Conservation (phyloP, 1,139 yeast species). For the Sugiyamaella novakii region DNA sequence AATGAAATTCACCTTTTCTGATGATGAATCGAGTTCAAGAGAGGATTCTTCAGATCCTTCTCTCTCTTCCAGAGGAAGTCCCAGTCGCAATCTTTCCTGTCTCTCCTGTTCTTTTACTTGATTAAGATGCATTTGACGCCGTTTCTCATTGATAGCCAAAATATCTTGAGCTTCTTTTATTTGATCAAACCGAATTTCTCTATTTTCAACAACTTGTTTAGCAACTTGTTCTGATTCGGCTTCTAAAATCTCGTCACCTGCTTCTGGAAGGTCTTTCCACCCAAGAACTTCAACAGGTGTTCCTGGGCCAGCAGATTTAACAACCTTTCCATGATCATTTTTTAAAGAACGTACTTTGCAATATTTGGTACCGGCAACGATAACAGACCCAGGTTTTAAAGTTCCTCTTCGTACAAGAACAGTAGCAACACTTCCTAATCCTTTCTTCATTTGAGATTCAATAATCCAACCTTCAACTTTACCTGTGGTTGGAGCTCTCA, state of each 20-base stretch:
- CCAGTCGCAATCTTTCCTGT: conserved; percentile 40
- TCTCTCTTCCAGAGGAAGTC: conserved; percentile 42
- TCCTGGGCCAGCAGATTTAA: conserved; percentile 79
- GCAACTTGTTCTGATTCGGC: conserved; percentile 75
- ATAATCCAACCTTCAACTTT: conserved; percentile 85
- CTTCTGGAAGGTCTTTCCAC: conserved; percentile 91
- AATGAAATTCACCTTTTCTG: conserved; percentile 55
- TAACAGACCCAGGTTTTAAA: conserved; percentile 63
- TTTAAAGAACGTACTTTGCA: conserved; percentile 84
- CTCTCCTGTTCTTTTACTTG: conserved; percentile 39
- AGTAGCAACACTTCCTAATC: conserved; percentile 86
- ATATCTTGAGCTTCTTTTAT: conserved; percentile 67
- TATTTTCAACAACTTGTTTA: conserved; percentile 68
- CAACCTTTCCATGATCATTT: conserved; percentile 67
- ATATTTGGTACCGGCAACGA: conserved; percentile 85
- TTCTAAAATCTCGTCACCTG: conserved; percentile 83
- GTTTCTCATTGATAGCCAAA: conserved; percentile 63
- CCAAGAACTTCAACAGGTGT: conserved; percentile 92
- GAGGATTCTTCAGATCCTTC: conserved; percentile 33
- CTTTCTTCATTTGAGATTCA: conserved; percentile 81
- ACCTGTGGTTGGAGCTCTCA: conserved; percentile 59
- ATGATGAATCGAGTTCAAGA: conserved; percentile 40
- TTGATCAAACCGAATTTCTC: conserved; percentile 58
- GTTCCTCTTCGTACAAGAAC: conserved; percentile 80
- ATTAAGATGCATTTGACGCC: conserved; percentile 50